These are phyloP conservation scores for Suhomyces kunorum DNA, from an alignment of 1,139 yeast species.

Conservation along the genomic window DNA sequence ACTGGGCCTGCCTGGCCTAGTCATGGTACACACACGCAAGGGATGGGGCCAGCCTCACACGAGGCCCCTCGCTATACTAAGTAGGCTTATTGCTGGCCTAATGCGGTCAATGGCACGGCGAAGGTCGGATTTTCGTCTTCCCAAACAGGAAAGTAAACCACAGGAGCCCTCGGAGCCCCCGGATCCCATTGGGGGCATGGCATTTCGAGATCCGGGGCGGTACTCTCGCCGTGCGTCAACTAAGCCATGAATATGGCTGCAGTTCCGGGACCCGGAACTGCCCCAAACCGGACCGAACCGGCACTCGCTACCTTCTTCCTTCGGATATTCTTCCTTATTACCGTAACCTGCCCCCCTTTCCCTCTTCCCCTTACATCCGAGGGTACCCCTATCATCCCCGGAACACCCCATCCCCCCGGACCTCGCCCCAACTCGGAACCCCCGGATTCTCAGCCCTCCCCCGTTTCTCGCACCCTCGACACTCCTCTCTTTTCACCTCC, in stretches of 20 bases:
- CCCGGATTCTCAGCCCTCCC: slow-evolving; percentile 7
- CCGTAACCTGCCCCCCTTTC: neutral
- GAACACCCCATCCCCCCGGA: neutral
- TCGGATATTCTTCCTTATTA: neutral
- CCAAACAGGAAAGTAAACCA: neutral
- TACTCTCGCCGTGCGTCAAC: neutral
- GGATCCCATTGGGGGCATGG: neutral
- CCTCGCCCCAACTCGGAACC: slow-evolving; percentile 1
- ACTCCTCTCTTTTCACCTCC: slow-evolving; percentile 1
- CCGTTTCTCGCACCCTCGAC: slow-evolving; percentile 2
- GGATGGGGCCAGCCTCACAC: neutral
- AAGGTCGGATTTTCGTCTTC: neutral
- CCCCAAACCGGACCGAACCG: neutral
- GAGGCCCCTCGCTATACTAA: neutral
- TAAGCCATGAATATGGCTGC: too few species aligned
- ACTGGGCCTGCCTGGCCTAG: neutral
- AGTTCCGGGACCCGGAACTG: neutral
- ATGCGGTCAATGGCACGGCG: neutral
- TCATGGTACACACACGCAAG: neutral
- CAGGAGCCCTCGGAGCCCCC: slow-evolving; percentile 1
- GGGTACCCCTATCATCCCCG: too few species aligned
- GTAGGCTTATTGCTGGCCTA: neutral
- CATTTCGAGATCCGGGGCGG: neutral
- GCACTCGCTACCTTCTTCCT: neutral
- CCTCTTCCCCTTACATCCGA: too few species aligned